Base-by-base conservation (phyloP, 2,329 filamentous ascomycete species). In the Sclerotinia subarctica region DNA sequence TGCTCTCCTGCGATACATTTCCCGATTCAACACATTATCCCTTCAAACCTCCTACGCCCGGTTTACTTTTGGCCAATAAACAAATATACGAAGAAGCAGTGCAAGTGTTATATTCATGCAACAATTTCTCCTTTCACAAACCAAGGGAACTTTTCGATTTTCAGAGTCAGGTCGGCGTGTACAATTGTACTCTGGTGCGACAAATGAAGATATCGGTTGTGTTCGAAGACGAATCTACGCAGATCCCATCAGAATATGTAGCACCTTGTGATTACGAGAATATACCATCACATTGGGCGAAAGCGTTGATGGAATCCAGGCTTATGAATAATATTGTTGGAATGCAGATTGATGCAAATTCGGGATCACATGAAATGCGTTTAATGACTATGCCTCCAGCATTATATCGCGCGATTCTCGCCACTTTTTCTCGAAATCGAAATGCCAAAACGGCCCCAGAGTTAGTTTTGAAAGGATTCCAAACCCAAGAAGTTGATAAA, bases 11-110 rank as follows among this genome's bases (percentile, higher is more conserved):
- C 64, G 53, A 66, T 46, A 47, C 64, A 5, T 66, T 58, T 26
- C 64, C 64, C 5, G 53, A 66, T 21, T 66, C 64, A 13, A 26
- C 64, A 38, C 64, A 66, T 47, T 66, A 66, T 49, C 64, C 64
- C 4, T 66, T 66, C 52, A 66, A 66, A 29, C 64, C 64, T 15
- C 64, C 64, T 19, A 66, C 64, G n/a, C 64, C 64, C 1, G 64
- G 52, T 3, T 38, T 66, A 7, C 64, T 66, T 21, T 15, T 59
- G 10, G 53, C 42, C 52, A 66, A 59, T 19, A 35, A 38, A 38
- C 64, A 66, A 26, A 66, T 66, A 15, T 58, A 66, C 10, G 52
- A 46, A 19, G 64, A 66, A 47, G 52, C 64, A 11, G 53, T 58
- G 3, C 42, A 58, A 49, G 44, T 66, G 7, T 54, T 66, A 15